Percentiles rank a stretch among this genome's conserved stretches.
Evolutionary conservation across 1,139 yeast genomes (phyloP).

Genomic region (Candida freyschussii): DNA sequence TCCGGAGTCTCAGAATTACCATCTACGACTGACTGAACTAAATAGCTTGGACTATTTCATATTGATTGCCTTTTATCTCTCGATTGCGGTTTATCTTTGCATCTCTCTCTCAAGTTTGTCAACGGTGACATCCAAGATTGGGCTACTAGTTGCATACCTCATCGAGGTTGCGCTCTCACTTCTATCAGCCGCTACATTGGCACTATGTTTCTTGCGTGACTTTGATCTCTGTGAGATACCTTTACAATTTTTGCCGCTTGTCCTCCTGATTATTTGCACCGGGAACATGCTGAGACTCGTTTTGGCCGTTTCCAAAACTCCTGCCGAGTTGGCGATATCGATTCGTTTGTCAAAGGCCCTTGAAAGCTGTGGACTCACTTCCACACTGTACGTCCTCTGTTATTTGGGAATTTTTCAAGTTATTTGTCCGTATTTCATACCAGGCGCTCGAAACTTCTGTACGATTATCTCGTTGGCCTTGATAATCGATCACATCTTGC

Average conservation of each 20-base stretch:
- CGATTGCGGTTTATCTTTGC: constrained; percentile 32
- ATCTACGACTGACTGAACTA: constrained; percentile 19
- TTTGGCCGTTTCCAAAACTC: constrained; percentile 35
- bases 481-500: constrained; percentile 52
- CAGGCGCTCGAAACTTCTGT: constrained; percentile 36
- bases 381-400: constrained; percentile 30
- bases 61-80: constrained; percentile 28
- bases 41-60: constrained; percentile 25
- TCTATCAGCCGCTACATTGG: constrained; percentile 48
- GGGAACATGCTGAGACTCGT: constrained; percentile 43
- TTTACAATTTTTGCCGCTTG: constrained; percentile 34
- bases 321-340: constrained; percentile 38
- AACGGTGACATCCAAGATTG: constrained; percentile 54
- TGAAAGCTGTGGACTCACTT: constrained; percentile 31
- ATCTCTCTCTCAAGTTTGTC: constrained; percentile 51
- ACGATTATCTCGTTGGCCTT: constrained; percentile 40
- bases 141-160: constrained; percentile 57
- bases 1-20: constrained; percentile 13
- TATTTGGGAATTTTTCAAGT: constrained; percentile 26
- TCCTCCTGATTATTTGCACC: constrained; percentile 38
- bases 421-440: constrained; percentile 26
- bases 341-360: constrained; percentile 34
- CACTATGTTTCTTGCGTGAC: constrained; percentile 32
- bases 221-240: constrained; percentile 35
- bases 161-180: constrained; percentile 46